Evolutionary conservation across 2,329 filamentous ascomycete genomes (phyloP), one percentile per base, ranked within the genome.

Genomic region (Leptographium lundbergii): DNA sequence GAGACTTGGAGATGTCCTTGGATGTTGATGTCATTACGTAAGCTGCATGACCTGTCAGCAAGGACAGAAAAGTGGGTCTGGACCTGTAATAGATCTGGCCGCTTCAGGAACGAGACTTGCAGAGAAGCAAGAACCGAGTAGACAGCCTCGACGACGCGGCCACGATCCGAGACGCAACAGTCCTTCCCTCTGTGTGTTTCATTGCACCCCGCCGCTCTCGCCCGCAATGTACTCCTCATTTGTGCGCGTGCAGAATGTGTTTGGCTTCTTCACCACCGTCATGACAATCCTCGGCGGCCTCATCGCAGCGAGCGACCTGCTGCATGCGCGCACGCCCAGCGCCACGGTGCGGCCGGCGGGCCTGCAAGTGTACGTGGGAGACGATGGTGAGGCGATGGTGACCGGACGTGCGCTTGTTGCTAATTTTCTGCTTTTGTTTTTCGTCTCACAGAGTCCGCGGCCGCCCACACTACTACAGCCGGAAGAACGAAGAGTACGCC

Each of bases 251-350:
- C 94, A 99, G 74, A 92, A 90, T 75, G 86, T 91, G 71, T 99
- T 99, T 72, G 91, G 94, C 73, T 96, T 95, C 83, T 96, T 97
- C 79, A 97, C 94, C 22, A 95, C 91, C 29, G 91, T 96, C 63
- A 87, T 88, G 60, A 94, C 95, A 69, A 82, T 82, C 60, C 81
- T 96, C 58, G 91, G 85, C 57, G 82, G 81, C 58, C 75, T 95
- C 60, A 89, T 96, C 66, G 91, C 92, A 54, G 76, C 87, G 56
- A 91, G 90, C 47, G 89, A 91, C 67, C 72, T 96, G 66, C 73
- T 86, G 67, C 77, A 77, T 61, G 82, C 86, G 4, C 86, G 90
- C 64, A 80, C 80, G 7, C 89, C 90, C 0, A 81, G 73, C 54
- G 72, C 72, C 60, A 78, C 72, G 58, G 75, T 95, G 60, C 75